A percentile compares a stretch with the other conserved stretches of the same genome.
Evolutionary conservation across 768 basidiomycete genomes (phyloP).

Genomic region (Lentinula raphanica): DNA sequence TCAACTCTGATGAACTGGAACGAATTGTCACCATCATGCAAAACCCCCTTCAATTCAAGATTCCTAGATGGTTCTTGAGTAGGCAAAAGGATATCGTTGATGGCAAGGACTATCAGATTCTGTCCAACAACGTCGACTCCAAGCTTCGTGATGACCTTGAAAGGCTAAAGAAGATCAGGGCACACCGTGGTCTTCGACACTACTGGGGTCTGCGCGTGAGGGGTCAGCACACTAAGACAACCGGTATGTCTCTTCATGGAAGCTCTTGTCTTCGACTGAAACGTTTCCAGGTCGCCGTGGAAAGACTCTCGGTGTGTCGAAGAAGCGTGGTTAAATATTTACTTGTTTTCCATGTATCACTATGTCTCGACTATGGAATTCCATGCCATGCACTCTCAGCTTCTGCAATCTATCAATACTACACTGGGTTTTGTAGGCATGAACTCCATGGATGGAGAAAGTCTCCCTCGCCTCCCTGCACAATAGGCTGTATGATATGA

Average conservation of each 20-base stretch:
- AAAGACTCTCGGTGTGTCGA: conserved; percentile 95
- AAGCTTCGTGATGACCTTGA: conserved; percentile 98
- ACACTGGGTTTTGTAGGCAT: too few species aligned
- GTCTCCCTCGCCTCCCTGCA: too few species aligned
- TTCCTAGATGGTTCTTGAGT: conserved; percentile 99
- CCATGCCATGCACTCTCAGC: too few species aligned
- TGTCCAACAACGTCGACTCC: conserved; percentile 95
- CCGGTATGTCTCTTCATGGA: conserved; percentile 49
- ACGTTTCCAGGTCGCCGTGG: conserved; percentile 75
- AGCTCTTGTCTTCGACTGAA: conserved; percentile 5
- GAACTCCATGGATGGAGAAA: too few species aligned
- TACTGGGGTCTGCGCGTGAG: conserved; percentile 94
- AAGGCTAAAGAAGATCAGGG: conserved; percentile 97
- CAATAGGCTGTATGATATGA: too few species aligned
- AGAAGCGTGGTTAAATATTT: conserved; percentile 60
- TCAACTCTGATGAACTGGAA: conserved; percentile 99
- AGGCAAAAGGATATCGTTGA: conserved; percentile 98
- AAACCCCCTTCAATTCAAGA: conserved; percentile 99
- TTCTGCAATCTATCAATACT: too few species aligned
- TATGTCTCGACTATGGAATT: too few species aligned
- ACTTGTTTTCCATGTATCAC: neutral
- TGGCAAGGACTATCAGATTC: conserved; percentile 92
- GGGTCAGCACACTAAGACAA: conserved; percentile 99
- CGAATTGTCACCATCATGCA: conserved; percentile 99
- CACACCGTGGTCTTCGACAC: conserved; percentile 90